Evolutionary conservation across 345 rosid species (phyloP), one percentile per base, ranked within the genome.

Genomic region (Chamaenerion angustifolium): DNA sequence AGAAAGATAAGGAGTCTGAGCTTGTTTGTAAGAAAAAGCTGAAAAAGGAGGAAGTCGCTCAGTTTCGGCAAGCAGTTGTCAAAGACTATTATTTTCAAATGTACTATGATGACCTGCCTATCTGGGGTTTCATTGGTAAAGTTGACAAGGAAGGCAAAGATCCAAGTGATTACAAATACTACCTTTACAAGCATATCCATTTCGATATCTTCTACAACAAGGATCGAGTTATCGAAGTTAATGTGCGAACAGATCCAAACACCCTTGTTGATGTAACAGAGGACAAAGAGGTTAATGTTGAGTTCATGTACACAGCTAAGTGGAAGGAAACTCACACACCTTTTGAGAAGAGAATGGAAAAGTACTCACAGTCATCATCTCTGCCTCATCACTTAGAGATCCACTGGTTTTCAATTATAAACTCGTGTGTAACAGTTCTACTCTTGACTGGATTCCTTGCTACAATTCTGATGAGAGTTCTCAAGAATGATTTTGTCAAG

Each of bases 71-170:
- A 37, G 64, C 64, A n/a, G 45, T 60, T 13, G 8, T 42, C 41
- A 54, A 53, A 41, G 64, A 60, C 64, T 73, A 63, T 43, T 69
- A 73, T 62, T 73, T 73, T 57, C 78, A 73, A 61, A 73, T 73
- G 78, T 73, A 73, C 27, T 73, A 73, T 16, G 78, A 73, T 18
- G 78, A 73, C 51, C 48, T 73, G 58, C 78, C 78, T 37, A 64
- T 73, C 21, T 73, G 78, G 78, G 78, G 72, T 6, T 70, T 73
- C 62, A 21, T 73, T 10, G 78, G 78, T 14, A 73, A 73, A 54
- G 70, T 67, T 66, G 78, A 73, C 6, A 71, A 71, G 57, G 69
- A 71, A 49, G 66, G 66, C 18, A 53, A 49, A 27, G 75, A 70
- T 31, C 75, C 74, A 1, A 66, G 69, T 10, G 72, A 73, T 15